Evolutionary conservation across 108 stramenopile genomes (phyloP).

Genomic region (Thalassiosira profunda): DNA sequence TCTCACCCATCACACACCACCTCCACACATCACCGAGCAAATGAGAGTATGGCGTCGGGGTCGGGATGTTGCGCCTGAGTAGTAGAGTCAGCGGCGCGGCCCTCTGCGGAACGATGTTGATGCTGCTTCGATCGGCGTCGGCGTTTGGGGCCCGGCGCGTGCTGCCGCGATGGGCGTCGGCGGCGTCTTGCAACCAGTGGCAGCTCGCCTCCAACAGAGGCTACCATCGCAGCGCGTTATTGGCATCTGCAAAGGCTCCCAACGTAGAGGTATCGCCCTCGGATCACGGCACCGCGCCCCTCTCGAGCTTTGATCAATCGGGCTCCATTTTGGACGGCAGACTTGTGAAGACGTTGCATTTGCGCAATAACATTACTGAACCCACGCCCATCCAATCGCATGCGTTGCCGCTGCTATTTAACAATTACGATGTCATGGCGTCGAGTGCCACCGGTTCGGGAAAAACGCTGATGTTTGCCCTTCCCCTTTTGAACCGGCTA

Average conservation of each 20-base stretch:
- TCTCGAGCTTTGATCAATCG: not conserved
- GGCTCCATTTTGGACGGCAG: not conserved
- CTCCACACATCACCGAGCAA: not conserved
- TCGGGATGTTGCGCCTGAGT: not conserved
- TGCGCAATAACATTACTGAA: not conserved
- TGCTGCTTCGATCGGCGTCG: not conserved
- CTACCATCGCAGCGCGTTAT: not conserved
- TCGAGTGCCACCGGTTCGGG: constrained; percentile 12
- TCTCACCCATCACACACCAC: not conserved
- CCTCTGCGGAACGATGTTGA: too few relatives aligned
- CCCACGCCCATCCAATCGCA: constrained; percentile 49
- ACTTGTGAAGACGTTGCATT: not conserved
- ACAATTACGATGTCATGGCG: constrained; percentile 38
- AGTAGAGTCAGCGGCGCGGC: too few relatives aligned
- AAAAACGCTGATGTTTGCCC: constrained; percentile 10
- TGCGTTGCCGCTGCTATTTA: constrained; percentile 25
- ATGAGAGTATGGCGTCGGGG: not conserved
- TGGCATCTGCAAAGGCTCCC: not conserved
- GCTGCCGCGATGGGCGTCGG: not conserved
- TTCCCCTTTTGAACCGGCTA: constrained; percentile 2
- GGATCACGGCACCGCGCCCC: constrained; percentile 11
- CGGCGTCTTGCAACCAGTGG: not conserved
- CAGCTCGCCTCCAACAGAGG: not conserved
- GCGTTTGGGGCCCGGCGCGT: not conserved
- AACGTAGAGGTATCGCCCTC: constrained; percentile 12